Evolutionary conservation across 495 filamentous ascomycete genomes (phyloP).

Genomic region (Alectoria sarmentosa): DNA sequence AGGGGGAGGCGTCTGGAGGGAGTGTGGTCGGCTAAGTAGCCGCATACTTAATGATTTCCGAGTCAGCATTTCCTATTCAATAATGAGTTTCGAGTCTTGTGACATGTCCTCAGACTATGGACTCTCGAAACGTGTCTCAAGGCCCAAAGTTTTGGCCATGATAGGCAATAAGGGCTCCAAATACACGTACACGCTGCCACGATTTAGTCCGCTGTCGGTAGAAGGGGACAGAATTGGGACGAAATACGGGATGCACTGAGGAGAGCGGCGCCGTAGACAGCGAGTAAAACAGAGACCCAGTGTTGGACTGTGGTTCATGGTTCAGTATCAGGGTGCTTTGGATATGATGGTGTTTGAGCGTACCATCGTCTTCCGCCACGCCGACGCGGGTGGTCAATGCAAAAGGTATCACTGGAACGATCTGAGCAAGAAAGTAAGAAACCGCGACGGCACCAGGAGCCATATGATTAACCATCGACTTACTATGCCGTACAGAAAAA

Average conservation of each 20-base stretch:
- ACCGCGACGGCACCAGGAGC: neutral
- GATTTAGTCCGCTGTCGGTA: neutral
- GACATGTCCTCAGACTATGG: too few species aligned
- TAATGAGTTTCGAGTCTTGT: too few species aligned
- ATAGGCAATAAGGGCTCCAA: too few species aligned
- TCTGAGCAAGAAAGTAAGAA: constrained; percentile 32
- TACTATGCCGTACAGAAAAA: constrained; percentile 71
- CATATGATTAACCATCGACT: constrained; percentile 2
- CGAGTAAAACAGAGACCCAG: constrained; percentile 74
- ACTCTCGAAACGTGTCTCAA: too few species aligned
- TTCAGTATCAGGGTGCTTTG: constrained; percentile 27
- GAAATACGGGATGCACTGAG: constrained; percentile 45
- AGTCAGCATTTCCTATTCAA: too few species aligned
- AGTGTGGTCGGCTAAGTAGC: constrained; percentile 55
- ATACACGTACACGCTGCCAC: too few species aligned
- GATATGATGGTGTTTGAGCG: too few species aligned
- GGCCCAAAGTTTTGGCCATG: too few species aligned
- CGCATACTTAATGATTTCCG: too few species aligned
- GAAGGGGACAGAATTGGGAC: constrained; percentile 3
- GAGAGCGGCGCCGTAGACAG: constrained; percentile 71
- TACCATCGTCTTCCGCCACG: constrained; percentile 39
- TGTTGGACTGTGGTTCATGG: constrained; percentile 43
- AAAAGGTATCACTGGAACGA: constrained; percentile 82
- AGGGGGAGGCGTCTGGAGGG: constrained; percentile 65
- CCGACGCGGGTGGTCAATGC: constrained; percentile 55